These are phyloP conservation scores for Lycium ferocissimum DNA, from an alignment of 257 asterid genomes.

Conservation along the genomic window DNA sequence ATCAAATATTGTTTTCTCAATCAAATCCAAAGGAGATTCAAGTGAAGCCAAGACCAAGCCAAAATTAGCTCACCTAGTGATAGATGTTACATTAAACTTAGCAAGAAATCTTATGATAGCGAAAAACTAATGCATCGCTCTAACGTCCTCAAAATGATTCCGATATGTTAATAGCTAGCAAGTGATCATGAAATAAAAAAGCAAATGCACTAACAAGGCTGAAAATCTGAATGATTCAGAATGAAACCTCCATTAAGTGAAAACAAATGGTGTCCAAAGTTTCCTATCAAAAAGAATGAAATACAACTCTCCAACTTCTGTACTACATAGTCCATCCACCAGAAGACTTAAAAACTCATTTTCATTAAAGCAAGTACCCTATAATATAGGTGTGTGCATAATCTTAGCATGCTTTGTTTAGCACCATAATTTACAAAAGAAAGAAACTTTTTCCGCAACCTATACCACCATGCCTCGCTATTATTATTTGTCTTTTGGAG, in stretches of 20 bases:
- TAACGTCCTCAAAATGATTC: background rate
- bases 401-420: background rate
- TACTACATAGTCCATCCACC: slow-evolving; percentile 10
- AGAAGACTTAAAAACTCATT: background rate
- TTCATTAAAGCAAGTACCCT: background rate
- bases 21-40: too few relatives aligned
- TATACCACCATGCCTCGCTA: background rate
- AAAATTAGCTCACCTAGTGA: too few relatives aligned
- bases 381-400: slow-evolving; percentile 1
- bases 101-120: too few relatives aligned
- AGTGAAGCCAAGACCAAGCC: too few relatives aligned
- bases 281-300: slow-evolving; percentile 16
- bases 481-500: background rate
- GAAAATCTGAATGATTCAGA: background rate
- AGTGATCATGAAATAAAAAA: background rate
- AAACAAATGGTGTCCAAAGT: background rate
- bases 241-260: background rate
- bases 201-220: background rate
- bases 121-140: too few relatives aligned
- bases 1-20: too few relatives aligned
- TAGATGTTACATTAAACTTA: too few relatives aligned
- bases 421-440: slow-evolving; percentile 16
- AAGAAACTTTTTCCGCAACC: background rate
- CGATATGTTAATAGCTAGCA: too few relatives aligned
- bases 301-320: background rate